Conservation (phyloP, 2,329 filamentous ascomycete genomes). For the Dryadomyces sulphureus region DNA sequence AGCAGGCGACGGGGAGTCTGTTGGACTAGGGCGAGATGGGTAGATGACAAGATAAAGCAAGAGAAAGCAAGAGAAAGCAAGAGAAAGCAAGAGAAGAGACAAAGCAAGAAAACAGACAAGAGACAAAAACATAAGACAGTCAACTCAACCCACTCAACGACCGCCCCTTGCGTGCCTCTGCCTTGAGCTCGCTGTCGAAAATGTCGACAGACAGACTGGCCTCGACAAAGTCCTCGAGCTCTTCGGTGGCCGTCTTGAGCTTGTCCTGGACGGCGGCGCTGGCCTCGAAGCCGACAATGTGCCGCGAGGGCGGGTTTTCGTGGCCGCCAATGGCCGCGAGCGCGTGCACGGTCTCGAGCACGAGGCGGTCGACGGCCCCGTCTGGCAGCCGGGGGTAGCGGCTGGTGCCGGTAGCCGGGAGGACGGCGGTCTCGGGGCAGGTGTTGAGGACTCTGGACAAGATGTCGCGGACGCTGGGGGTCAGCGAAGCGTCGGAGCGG, state of each 20-base stretch:
- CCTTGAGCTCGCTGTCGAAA: constrained; percentile 39
- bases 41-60: no score
- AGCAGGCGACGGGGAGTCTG: constrained; percentile 5
- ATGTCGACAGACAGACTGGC: constrained; percentile 77
- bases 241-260: constrained; percentile 88
- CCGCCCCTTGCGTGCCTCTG: constrained; percentile 29
- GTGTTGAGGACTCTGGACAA: constrained; percentile 65
- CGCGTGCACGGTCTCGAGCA: constrained; percentile 81
- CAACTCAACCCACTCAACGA: no score
- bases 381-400: constrained; percentile 62
- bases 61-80: not conserved
- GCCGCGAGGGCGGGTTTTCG: constrained; percentile 84
- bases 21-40: constrained; percentile 6
- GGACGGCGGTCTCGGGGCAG: constrained; percentile 48
- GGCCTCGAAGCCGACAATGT: constrained; percentile 87
- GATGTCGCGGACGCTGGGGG: constrained; percentile 58
- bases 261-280: constrained; percentile 86
- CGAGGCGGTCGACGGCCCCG: constrained; percentile 55
- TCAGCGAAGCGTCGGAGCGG: constrained; percentile 37
- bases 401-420: constrained; percentile 38
- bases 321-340: constrained; percentile 86
- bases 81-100: no score
- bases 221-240: constrained; percentile 90
- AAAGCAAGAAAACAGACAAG: no score
- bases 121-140: no score